Base-by-base conservation (phyloP, 495 filamentous ascomycete species). In the Hypoxylon cercidicola region DNA sequence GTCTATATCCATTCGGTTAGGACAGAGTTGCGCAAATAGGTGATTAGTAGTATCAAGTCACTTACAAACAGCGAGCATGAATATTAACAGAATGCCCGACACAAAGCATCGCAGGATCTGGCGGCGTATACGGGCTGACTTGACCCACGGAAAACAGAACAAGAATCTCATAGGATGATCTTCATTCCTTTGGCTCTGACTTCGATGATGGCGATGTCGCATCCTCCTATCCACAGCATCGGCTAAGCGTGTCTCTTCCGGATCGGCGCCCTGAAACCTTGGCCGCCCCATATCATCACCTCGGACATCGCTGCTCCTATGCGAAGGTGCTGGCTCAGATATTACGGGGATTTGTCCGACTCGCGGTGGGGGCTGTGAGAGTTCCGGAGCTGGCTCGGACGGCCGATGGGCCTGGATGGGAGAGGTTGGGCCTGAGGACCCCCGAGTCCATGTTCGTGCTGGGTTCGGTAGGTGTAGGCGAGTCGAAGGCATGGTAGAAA, bases 31-130 rank as follows among this genome's bases (percentile, higher is more conserved):
- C 15, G 4, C 7, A 43, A 30, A 18, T 19, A n/a, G 23, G 32
- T 28, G 32, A 28, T 16, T 16, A 2, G 48, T 23, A 44, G 5
- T 18, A 0, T 8, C 13, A 19, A 23, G 34, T 10, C 25, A 79
- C 85, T 71, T 78, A 90, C 88, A 91, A 18, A 87, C 76, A 47
- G 84, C 74, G 28, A 90, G 73, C 43, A 85, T 76, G 21, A 86
- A 44, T 7, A 80, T 72, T 20, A 90, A 68, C 52, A 89, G 81
- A 20, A 81, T 45, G 5, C 82, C 82, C 13, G 85, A 85, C 4
- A 87, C 79, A 55, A 87, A 78, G 69, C 82, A 84, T 12, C 82
- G 79, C 62, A 89, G 73, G 18, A 90, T 78, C 55, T 87, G 88
- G 49, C 76, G 72, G 49, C 83, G 77, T 25, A 85, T 76, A 35